Conservation (phyloP, 1,284 basidiomycete species). For the Tilletia caries region DNA sequence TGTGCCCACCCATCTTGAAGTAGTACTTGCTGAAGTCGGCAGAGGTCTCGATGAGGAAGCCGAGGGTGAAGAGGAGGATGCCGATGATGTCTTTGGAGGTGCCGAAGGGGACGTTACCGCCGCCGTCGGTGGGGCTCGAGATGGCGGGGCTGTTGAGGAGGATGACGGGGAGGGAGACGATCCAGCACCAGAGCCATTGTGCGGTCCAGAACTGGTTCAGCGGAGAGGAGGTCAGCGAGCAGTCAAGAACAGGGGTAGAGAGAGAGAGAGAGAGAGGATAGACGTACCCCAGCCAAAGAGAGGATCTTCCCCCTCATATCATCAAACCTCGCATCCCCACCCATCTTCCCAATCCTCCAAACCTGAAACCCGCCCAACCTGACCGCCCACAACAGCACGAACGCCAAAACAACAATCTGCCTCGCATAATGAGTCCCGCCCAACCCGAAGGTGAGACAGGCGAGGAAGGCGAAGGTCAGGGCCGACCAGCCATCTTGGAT, state of each 20-base stretch:
- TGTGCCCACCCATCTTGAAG: slow-evolving; percentile 32
- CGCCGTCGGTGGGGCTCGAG: slow-evolving; percentile 25
- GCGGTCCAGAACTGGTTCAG: slow-evolving; percentile 23
- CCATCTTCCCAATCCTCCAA: slow-evolving; percentile 49
- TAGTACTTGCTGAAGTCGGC: slow-evolving; percentile 65
- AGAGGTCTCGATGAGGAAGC: slow-evolving; percentile 64
- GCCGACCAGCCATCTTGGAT: slow-evolving; percentile 49
- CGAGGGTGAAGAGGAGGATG: slow-evolving; percentile 66
- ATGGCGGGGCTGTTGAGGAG: slow-evolving; percentile 43
- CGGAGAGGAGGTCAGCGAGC: not conserved
- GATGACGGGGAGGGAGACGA: slow-evolving; percentile 38
- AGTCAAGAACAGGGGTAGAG: slow-evolving; percentile 18
- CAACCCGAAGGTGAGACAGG: slow-evolving; percentile 53
- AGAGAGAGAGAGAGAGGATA: too few relatives aligned
- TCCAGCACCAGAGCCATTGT: slow-evolving; percentile 45
- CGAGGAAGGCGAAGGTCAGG: slow-evolving; percentile 45
- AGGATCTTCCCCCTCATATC: slow-evolving; percentile 46
- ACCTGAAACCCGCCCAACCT: slow-evolving; percentile 48
- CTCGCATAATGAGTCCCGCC: slow-evolving; percentile 60
- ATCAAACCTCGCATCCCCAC: slow-evolving; percentile 47
- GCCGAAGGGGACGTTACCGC: slow-evolving; percentile 30
- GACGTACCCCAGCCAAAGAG: slow-evolving; percentile 26
- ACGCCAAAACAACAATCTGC: slow-evolving; percentile 60
- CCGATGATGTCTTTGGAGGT: slow-evolving; percentile 64
- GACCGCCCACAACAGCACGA: slow-evolving; percentile 59